These are phyloP conservation scores for Massarina eburnea DNA, from an alignment of 2,329 filamentous ascomycete genomes.

Conservation along the genomic window DNA sequence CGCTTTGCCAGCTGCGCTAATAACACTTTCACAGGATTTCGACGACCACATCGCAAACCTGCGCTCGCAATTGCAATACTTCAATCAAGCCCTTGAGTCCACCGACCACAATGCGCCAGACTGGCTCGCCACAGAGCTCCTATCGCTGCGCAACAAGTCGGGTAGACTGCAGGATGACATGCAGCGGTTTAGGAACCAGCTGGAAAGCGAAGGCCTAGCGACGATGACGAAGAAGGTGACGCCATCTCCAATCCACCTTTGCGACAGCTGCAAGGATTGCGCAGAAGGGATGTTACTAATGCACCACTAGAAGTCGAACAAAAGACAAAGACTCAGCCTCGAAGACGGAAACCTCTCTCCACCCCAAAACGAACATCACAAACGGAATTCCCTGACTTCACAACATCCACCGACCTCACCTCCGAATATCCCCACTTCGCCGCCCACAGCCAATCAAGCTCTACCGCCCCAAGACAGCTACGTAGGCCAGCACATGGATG, in stretches of 20 bases:
- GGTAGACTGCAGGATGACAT: slow-evolving; percentile 38
- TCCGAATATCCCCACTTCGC: slow-evolving; percentile 6
- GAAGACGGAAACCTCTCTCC: slow-evolving; percentile 18
- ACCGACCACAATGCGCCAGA: slow-evolving; percentile 39
- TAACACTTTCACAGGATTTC: slow-evolving; percentile 26
- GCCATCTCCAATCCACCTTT: not conserved
- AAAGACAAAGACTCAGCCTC: slow-evolving; percentile 30
- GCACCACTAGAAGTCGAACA: slow-evolving; percentile 20
- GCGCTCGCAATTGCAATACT: slow-evolving; percentile 30
- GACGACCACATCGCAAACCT: slow-evolving; percentile 35
- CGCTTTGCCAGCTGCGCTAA: slow-evolving; percentile 6
- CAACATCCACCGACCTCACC: slow-evolving; percentile 4
- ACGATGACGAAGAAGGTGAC: slow-evolving; percentile 19
- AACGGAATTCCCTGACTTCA: not conserved
- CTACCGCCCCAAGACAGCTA: slow-evolving; percentile 17
- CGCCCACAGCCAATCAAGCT: slow-evolving; percentile 13
- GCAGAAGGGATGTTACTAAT: too few species aligned
- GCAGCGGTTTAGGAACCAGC: slow-evolving; percentile 33
- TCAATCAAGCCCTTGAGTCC: slow-evolving; percentile 34
- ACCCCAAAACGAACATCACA: not conserved
- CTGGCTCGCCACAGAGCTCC: slow-evolving; percentile 39
- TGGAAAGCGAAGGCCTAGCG: slow-evolving; percentile 29
- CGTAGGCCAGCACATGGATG: slow-evolving; percentile 30
- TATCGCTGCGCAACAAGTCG: slow-evolving; percentile 35
- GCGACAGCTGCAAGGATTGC: not conserved